Evolutionary conservation across 192 early-diverging fungal genomes (phyloP), one percentile per base, ranked within the genome.

Genomic region (Rhizophlyctis rosea): DNA sequence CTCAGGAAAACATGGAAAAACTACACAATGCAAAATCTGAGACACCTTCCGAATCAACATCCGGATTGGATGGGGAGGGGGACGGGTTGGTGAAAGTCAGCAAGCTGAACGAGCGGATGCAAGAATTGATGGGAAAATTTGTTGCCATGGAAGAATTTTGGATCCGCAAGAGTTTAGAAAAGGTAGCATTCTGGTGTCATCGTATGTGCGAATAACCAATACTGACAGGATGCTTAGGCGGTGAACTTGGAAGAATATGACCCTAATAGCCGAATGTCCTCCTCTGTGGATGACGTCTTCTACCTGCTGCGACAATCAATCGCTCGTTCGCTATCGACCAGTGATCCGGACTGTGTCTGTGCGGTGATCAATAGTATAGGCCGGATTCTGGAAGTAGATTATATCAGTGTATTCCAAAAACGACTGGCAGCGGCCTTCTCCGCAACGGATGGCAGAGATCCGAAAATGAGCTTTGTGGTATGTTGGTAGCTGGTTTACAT

Each of bases 281-380:
- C 70, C 4, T 85, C 89, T 61, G 94, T 97, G 9, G 96, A 93
- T 47, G 96, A 99, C 62, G 83, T 95, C 5, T 96, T 97, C 68
- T 99, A 90, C 70, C 88, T 99, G 36, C 70, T 91, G 24, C 88
- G 90, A 59, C 89, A 86, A 25, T 82, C 85, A 3, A 69, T 91
- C 4, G 78, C 80, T 31, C 82, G 93, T 51, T 81, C 86, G 1
- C 69, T 96, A 1, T 73, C 86, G n/a, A 91, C 91, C 0, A 77
- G 83, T 36, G 84, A 91, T 59, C 67, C 87, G 16, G 76, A 89
- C 21, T 78, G 84, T 0, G 64, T 94, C 2, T 83, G 83, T 4
- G 82, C 88, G 1, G 78, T 94, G 27, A 74, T 90, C 54, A 88
- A 88, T 53, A 71, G 77, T 23, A 75, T 88, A 3, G 80, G 87